phyloP scores from a whole-genome alignment of 148 eudicot species.

The Silene latifolia region DNA sequence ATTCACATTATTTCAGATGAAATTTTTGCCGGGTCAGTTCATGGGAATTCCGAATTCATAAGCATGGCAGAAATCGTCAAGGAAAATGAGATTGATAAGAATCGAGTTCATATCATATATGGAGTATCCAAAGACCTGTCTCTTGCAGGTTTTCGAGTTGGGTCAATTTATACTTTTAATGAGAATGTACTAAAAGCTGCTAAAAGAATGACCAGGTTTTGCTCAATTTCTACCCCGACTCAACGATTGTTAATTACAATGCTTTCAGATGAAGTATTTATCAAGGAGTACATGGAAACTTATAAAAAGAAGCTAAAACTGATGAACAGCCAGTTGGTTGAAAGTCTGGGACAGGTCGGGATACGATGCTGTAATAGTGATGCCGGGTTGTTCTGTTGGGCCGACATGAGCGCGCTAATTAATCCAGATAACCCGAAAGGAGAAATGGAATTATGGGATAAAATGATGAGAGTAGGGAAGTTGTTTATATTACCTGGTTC shows the following conservation, averaged over 20 bases:
- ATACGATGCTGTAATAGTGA: too few species aligned
- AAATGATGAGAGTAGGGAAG: conserved; percentile 61
- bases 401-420: conserved; percentile 58
- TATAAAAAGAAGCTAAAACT: too few species aligned
- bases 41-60: conserved; percentile 52
- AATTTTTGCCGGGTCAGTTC: conserved; percentile 64
- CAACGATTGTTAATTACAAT: too few species aligned
- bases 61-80: conserved; percentile 34
- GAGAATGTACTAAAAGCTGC: conserved; percentile 64
- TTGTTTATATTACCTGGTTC: conserved; percentile 73
- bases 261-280: too few species aligned
- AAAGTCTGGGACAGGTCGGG: too few species aligned
- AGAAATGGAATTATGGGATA: conserved; percentile 85
- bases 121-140: too few species aligned
- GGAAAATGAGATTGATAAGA: too few species aligned
- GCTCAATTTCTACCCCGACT: too few species aligned
- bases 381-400: conserved; percentile 38
- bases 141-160: too few species aligned
- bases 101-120: too few species aligned
- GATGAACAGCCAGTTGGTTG: too few species aligned
- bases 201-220: conserved; percentile 28
- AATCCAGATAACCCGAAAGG: conserved; percentile 64
- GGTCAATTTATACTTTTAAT: conserved; percentile 58
- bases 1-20: conserved; percentile 80
- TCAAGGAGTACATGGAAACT: too few species aligned